Conservation (phyloP, 2,329 filamentous ascomycete species). For the Chaetomiaceae sp. region DNA sequence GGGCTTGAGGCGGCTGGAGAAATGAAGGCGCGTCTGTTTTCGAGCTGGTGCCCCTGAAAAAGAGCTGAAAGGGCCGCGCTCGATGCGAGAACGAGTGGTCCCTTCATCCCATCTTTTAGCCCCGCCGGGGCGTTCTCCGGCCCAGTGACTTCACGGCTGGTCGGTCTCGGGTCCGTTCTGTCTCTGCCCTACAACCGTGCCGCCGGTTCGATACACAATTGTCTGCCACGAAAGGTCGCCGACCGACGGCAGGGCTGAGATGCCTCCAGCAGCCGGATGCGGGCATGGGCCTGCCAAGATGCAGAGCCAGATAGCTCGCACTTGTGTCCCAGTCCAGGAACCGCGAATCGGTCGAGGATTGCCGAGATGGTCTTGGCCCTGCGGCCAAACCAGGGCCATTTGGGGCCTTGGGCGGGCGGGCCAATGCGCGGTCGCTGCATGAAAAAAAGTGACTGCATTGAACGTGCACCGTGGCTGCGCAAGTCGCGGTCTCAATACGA, state of each 20-base stretch:
- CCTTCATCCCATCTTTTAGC: neutral
- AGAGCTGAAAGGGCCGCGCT: neutral
- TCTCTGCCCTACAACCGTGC: no score
- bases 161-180: neutral
- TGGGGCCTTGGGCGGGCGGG: neutral
- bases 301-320: neutral
- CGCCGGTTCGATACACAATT: no score
- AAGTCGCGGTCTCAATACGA: conserved; percentile 9
- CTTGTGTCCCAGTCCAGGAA: conserved; percentile 10
- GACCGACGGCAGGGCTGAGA: neutral
- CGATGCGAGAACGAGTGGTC: conserved; percentile 4
- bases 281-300: neutral
- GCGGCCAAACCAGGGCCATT: neutral
- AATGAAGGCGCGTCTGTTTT: neutral
- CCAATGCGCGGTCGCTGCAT: conserved; percentile 4
- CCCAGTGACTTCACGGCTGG: no score
- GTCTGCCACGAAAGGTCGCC: no score
- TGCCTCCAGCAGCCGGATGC: neutral
- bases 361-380: neutral
- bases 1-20: neutral
- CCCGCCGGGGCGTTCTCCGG: no score
- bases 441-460: conserved; percentile 1
- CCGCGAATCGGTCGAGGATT: no score
- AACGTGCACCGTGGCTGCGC: conserved; percentile 6
- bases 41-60: neutral